Conservation (phyloP, 2,329 filamentous ascomycete genomes). For the Sporothrix humicola region DNA sequence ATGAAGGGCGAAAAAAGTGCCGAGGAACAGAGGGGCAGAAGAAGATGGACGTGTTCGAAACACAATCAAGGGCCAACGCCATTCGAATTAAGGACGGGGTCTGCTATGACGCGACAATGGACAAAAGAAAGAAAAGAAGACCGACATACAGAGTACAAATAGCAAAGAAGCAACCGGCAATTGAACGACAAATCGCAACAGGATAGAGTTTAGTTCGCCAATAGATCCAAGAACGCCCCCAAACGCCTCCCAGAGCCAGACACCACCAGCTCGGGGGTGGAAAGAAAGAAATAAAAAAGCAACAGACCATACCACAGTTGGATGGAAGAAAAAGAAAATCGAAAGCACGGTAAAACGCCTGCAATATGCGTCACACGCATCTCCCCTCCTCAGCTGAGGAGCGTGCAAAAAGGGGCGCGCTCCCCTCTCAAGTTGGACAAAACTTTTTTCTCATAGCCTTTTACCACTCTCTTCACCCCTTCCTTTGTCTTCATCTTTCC, state of each 20-base stretch:
- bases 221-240: too few relatives aligned
- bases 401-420: neutral
- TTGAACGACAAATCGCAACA: too few relatives aligned
- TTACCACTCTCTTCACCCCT: neutral
- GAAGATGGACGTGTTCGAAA: neutral
- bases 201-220: too few relatives aligned
- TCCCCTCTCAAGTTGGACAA: neutral
- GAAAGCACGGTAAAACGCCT: neutral
- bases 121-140: constrained; percentile 33
- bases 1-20: too few relatives aligned
- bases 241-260: too few relatives aligned
- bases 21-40: neutral
- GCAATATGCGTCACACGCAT: neutral
- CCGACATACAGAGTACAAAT: neutral
- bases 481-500: neutral
- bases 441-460: neutral
- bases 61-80: constrained; percentile 6
- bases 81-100: neutral
- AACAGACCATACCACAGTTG: neutral
- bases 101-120: neutral
- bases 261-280: too few relatives aligned
- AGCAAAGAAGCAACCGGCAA: neutral
- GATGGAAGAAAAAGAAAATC: neutral
- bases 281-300: neutral
- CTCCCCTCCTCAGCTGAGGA: neutral